phyloP scores from a whole-genome alignment of 75 land plant genomes.

The Larix kaempferi region DNA sequence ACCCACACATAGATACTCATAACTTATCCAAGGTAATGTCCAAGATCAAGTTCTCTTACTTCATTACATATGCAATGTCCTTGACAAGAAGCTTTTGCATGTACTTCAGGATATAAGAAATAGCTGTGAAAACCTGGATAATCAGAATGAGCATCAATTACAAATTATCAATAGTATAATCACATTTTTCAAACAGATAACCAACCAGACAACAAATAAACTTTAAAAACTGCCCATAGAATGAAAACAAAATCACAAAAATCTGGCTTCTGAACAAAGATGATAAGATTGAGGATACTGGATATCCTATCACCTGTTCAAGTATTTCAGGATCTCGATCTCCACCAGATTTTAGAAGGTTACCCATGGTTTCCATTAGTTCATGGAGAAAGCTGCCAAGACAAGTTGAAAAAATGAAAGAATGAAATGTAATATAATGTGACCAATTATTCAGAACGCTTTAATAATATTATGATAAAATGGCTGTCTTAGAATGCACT shows the following conservation, averaged over 20 bases:
- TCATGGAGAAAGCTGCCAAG: constrained; percentile 54
- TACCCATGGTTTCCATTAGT: constrained; percentile 34
- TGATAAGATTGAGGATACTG: too few species aligned
- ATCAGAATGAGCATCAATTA: too few species aligned
- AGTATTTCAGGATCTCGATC: constrained; percentile 82
- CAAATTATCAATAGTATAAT: too few species aligned
- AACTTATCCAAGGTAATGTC: too few species aligned
- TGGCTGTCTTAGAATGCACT: too few species aligned
- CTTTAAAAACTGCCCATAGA: too few species aligned
- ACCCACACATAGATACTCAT: too few species aligned
- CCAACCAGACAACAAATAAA: too few species aligned
- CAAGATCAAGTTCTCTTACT: too few species aligned
- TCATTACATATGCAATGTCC: constrained; percentile 49
- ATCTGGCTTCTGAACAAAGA: background rate
- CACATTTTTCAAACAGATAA: too few species aligned
- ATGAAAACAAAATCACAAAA: background rate
- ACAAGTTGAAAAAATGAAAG: background rate
- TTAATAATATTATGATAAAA: too few species aligned
- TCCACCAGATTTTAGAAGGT: constrained; percentile 73
- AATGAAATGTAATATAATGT: background rate
- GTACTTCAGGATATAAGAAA: constrained; percentile 84
- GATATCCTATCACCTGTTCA: constrained; percentile 88
- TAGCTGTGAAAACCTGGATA: constrained; percentile 87
- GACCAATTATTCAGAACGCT: too few species aligned
- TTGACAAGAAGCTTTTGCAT: constrained; percentile 67